phyloP scores from a whole-genome alignment of 768 basidiomycete species.

The Trametes gibbosa region DNA sequence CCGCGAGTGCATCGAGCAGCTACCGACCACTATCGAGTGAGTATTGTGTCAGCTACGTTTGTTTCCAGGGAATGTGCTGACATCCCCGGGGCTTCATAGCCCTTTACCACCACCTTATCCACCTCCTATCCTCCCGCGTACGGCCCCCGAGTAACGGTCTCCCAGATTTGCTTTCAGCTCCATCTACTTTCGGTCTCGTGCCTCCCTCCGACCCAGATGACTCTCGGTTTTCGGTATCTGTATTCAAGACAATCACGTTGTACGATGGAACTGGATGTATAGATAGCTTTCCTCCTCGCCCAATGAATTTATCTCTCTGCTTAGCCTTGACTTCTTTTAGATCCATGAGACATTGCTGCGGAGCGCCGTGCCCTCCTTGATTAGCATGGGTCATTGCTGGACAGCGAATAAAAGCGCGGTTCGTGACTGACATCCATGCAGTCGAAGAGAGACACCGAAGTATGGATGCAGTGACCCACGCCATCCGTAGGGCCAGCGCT shows the following conservation, averaged over 20 bases:
- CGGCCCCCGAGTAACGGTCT: background rate
- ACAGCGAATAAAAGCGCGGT: too few species aligned
- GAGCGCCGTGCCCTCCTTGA: too few species aligned
- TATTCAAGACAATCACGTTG: background rate
- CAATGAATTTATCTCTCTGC: background rate
- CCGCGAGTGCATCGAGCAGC: slow-evolving; percentile 49
- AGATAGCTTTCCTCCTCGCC: background rate
- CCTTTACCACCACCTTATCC: background rate
- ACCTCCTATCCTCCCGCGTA: background rate
- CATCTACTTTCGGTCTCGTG: background rate
- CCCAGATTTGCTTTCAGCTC: background rate
- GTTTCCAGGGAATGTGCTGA: background rate
- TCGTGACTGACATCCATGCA: too few species aligned
- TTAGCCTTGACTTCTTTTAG: too few species aligned
- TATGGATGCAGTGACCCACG: too few species aligned
- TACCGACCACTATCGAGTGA: slow-evolving; percentile 40
- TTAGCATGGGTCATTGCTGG: too few species aligned
- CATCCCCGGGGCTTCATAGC: background rate
- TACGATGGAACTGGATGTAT: background rate
- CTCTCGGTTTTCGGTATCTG: too few species aligned
- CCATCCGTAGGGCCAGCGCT: too few species aligned
- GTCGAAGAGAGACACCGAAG: too few species aligned
- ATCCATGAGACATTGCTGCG: too few species aligned
- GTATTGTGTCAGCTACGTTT: background rate
- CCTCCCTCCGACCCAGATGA: too few species aligned